Percentiles rank a stretch among this genome's conserved stretches.
phyloP scores from a whole-genome alignment of 1,139 yeast species.

The Taiozyma sp. region DNA sequence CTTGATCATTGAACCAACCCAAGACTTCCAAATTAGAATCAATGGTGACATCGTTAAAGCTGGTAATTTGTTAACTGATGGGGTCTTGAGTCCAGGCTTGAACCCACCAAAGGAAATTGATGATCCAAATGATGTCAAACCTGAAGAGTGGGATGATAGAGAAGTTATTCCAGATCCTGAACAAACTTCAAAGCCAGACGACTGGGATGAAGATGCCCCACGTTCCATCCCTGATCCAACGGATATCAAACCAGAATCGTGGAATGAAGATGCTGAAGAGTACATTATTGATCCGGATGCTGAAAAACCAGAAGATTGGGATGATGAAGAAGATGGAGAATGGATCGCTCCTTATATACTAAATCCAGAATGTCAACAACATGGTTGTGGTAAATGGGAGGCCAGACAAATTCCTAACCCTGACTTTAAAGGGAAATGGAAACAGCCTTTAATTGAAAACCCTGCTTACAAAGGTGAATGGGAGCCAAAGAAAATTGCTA shows the following conservation, averaged over 20 bases:
- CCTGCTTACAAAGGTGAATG: constrained; percentile 79
- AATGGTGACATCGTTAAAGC: constrained; percentile 70
- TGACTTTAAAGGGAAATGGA: constrained; percentile 73
- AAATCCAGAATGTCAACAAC: constrained; percentile 65
- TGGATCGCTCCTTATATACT: constrained; percentile 66
- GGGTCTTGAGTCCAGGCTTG: constrained; percentile 54
- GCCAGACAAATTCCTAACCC: constrained; percentile 65
- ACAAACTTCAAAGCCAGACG: constrained; percentile 59
- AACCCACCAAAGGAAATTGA: constrained; percentile 56
- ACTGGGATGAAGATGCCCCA: constrained; percentile 72
- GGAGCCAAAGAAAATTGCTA: constrained; percentile 60
- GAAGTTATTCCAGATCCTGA: constrained; percentile 62
- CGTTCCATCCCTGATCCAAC: constrained; percentile 57
- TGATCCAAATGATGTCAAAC: constrained; percentile 61
- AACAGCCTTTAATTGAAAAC: constrained; percentile 57
- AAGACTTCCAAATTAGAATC: constrained; percentile 71
- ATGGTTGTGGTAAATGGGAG: constrained; percentile 76
- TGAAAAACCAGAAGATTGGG: constrained; percentile 69
- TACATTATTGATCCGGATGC: constrained; percentile 64
- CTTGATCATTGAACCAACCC: constrained; percentile 56
- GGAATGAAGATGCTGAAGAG: constrained; percentile 64
- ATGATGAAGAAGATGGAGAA: constrained; percentile 81
- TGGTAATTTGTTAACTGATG: constrained; percentile 56
- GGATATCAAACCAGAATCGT: constrained; percentile 63
- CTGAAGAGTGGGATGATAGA: constrained; percentile 76